phyloP scores from a whole-genome alignment of 1,284 basidiomycete species.

The Ganoderma meredithae region DNA sequence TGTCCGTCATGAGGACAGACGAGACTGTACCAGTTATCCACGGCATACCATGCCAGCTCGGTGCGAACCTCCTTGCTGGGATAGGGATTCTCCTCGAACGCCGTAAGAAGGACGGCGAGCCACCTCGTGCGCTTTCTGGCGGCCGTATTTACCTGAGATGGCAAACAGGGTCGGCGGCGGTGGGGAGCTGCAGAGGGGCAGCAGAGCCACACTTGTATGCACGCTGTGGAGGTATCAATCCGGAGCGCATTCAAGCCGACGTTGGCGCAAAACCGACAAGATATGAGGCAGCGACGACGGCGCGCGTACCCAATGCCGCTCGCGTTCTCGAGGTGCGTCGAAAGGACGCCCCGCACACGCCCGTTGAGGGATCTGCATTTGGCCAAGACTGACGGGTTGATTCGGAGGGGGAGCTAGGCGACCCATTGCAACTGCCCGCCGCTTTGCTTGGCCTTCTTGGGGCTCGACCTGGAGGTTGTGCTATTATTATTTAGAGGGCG shows the following conservation, averaged over 20 bases:
- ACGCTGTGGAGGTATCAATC: background rate
- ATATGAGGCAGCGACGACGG: background rate
- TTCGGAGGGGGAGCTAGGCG: too few relatives aligned
- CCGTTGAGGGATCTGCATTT: background rate
- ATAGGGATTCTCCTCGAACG: background rate
- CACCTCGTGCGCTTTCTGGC: background rate
- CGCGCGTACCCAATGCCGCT: background rate
- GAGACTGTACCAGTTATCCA: background rate
- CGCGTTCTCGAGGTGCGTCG: background rate
- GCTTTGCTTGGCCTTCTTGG: too few relatives aligned
- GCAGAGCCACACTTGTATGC: background rate
- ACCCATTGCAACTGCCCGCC: too few relatives aligned
- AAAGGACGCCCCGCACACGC: background rate
- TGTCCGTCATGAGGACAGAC: background rate
- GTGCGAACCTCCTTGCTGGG: background rate
- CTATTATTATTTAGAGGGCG: too few relatives aligned
- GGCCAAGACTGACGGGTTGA: background rate
- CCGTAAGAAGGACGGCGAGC: background rate
- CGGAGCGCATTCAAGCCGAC: background rate
- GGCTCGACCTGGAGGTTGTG: too few relatives aligned
- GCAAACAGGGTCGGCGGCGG: background rate
- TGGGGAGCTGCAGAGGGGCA: background rate
- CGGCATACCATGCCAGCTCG: conserved; percentile 1
- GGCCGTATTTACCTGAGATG: background rate
- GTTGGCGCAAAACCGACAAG: background rate